Evolutionary conservation across 805 yeast genomes (phyloP), one percentile per base, ranked within the genome.

Genomic region (Wickerhamiella allomyrinae): DNA sequence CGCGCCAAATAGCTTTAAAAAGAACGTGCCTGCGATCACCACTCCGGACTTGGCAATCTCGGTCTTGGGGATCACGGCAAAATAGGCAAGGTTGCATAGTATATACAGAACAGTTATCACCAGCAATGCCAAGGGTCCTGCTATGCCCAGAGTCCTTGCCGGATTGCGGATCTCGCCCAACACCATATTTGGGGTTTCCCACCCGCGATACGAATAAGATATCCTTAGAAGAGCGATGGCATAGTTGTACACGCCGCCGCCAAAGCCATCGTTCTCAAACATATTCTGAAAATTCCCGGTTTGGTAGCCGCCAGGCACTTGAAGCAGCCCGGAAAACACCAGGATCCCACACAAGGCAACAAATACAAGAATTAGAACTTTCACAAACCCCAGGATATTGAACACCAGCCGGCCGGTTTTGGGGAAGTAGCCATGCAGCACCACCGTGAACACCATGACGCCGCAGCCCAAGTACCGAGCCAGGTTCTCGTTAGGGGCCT

Each of bases 111-210:
- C 47, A 9, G 78, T 72, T 10, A 76, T 73, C 13, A 69, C 49
- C 1, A 67, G 49, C 10, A 76, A 74, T 3, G 81, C 76, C 15
- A 70, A 52, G 0, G 81, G 76, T 1, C 81, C 82, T 0, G 79
- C 77, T 3, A 71, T 59, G n/a, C 70, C 68, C 41, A 76, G 62
- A 0, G 78, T 76, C 24, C 67, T 65, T 34, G 67, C 66, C 0
- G 83, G 83, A 48, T 75, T 65, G 14, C 65, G 63, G 34, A 76
- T 68, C 49, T 76, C 82, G 45, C 70, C 68, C 40, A 76, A 58
- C 1, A 76, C 83, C 48, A 74, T 70, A 52, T 77, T 77, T 34
- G 77, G 77, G 49, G 76, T 76, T 48, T 77, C 82, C 81, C 82
- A 76, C 5, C 83, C 83, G 45, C 76, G 71, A 57, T 74, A 76